phyloP scores from a whole-genome alignment of 768 basidiomycete species.

The Harrya chromipes region DNA sequence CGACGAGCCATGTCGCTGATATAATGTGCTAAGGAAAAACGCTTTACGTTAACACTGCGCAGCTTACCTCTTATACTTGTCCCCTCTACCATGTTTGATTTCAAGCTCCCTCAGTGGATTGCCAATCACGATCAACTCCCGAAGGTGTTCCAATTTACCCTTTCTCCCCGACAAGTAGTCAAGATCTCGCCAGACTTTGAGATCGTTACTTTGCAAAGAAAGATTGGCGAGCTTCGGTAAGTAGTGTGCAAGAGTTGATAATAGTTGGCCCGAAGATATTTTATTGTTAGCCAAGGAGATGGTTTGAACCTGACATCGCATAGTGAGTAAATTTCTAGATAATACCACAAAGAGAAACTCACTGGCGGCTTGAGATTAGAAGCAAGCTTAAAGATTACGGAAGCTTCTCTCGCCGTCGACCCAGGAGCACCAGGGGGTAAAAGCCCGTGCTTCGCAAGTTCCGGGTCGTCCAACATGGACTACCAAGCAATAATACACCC shows the following conservation, averaged over 20 bases:
- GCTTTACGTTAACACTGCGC: neutral
- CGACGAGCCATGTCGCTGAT: constrained; percentile 74
- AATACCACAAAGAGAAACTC: constrained; percentile 12
- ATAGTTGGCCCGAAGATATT: constrained; percentile 53
- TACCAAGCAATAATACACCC: constrained; percentile 29
- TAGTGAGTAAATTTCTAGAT: neutral
- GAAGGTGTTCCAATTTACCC: constrained; percentile 58
- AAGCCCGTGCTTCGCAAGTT: constrained; percentile 69
- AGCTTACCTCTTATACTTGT: constrained; percentile 67
- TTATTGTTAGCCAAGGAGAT: constrained; percentile 84
- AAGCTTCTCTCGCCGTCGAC: constrained; percentile 60
- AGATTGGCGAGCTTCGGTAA: constrained; percentile 79
- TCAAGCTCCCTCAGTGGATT: constrained; percentile 72
- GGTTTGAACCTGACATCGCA: constrained; percentile 56
- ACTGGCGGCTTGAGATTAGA: constrained; percentile 75
- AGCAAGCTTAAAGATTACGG: constrained; percentile 89
- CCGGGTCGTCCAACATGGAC: constrained; percentile 77
- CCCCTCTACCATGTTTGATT: constrained; percentile 51
- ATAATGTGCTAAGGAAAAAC: constrained; percentile 6
- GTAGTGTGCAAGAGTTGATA: constrained; percentile 64
- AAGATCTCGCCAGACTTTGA: constrained; percentile 68
- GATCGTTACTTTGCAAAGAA: constrained; percentile 74
- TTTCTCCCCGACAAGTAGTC: constrained; percentile 57
- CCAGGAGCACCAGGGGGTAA: constrained; percentile 66
- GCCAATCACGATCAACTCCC: constrained; percentile 71